These are phyloP conservation scores for Rhizoclosmatium globosum DNA, from an alignment of 192 early-diverging fungal genomes.

Conservation along the genomic window DNA sequence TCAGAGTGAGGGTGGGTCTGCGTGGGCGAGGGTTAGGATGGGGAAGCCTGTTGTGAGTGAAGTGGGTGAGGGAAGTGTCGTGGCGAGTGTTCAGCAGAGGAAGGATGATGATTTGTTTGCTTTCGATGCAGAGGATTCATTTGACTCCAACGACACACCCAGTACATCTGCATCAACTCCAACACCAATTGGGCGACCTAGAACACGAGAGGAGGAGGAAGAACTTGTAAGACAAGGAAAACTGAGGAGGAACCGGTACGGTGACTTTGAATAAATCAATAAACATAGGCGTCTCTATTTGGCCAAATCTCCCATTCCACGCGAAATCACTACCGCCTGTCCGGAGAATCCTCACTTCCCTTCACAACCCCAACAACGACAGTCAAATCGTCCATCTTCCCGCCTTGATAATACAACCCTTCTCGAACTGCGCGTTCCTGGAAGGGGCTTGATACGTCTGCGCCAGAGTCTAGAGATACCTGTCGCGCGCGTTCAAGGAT, in stretches of 20 bases:
- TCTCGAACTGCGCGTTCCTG: slow-evolving; percentile 93
- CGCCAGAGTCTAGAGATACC: slow-evolving; percentile 78
- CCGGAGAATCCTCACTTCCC: slow-evolving; percentile 42
- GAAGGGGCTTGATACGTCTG: slow-evolving; percentile 84
- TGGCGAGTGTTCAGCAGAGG: too few relatives aligned
- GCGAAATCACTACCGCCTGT: too few relatives aligned
- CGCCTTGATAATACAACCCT: slow-evolving; percentile 92
- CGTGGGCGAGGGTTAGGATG: slow-evolving; percentile 1
- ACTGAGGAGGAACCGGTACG: slow-evolving; percentile 5
- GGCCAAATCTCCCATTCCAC: too few relatives aligned
- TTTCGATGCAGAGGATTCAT: neutral
- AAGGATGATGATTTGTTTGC: neutral
- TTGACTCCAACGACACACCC: neutral
- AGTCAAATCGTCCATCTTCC: slow-evolving; percentile 95
- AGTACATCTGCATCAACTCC: neutral
- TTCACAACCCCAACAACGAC: slow-evolving; percentile 87
- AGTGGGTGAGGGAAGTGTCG: neutral
- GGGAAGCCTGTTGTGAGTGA: slow-evolving; percentile 2
- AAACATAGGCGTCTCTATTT: too few relatives aligned
- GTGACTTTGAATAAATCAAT: slow-evolving; percentile 15
- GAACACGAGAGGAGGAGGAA: slow-evolving; percentile 20
- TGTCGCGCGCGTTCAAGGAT: slow-evolving; percentile 79
- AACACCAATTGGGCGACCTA: too few relatives aligned
- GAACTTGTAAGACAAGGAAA: neutral
- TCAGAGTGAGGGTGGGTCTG: neutral